Percentiles rank a stretch among this genome's conserved stretches.
These are phyloP conservation scores for Cadophora sp. DNA, from an alignment of 2,329 filamentous ascomycete species.

Conservation along the genomic window DNA sequence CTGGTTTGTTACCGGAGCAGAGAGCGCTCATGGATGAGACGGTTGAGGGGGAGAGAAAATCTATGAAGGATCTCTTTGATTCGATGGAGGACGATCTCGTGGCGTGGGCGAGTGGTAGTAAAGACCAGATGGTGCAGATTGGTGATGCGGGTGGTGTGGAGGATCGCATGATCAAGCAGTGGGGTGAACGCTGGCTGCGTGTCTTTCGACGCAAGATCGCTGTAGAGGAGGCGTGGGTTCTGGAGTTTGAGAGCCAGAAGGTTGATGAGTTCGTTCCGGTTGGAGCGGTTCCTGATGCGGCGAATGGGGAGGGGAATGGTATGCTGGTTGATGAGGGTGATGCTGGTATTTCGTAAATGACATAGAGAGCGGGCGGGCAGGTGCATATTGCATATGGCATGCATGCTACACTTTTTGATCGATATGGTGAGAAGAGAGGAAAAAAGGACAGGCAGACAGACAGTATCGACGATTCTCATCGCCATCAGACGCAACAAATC, in stretches of 20 bases:
- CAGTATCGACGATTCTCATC: background rate
- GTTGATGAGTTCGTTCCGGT: constrained; percentile 23
- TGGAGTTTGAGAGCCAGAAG: constrained; percentile 47
- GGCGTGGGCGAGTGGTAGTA: constrained; percentile 74
- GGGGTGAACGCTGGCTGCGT: constrained; percentile 86
- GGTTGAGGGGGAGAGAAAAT: constrained; percentile 70
- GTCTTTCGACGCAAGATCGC: constrained; percentile 83
- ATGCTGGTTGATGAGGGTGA: constrained; percentile 9
- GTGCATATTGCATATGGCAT: background rate
- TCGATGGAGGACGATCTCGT: constrained; percentile 80
- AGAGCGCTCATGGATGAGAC: constrained; percentile 64
- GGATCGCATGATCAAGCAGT: constrained; percentile 72
- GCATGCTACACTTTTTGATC: background rate
- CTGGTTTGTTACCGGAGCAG: constrained; percentile 58
- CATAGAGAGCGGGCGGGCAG: background rate
- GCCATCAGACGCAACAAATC: background rate
- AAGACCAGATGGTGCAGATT: constrained; percentile 77
- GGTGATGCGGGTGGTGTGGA: constrained; percentile 61
- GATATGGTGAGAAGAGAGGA: background rate
- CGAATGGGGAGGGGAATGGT: constrained; percentile 17
- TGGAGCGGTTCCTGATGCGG: constrained; percentile 5
- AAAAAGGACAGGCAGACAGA: background rate
- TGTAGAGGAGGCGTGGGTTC: constrained; percentile 78
- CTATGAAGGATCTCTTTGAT: constrained; percentile 81
- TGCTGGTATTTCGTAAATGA: constrained; percentile 3